Conservation (phyloP, 2,329 filamentous ascomycete species). For the Cytospora chrysosperma region DNA sequence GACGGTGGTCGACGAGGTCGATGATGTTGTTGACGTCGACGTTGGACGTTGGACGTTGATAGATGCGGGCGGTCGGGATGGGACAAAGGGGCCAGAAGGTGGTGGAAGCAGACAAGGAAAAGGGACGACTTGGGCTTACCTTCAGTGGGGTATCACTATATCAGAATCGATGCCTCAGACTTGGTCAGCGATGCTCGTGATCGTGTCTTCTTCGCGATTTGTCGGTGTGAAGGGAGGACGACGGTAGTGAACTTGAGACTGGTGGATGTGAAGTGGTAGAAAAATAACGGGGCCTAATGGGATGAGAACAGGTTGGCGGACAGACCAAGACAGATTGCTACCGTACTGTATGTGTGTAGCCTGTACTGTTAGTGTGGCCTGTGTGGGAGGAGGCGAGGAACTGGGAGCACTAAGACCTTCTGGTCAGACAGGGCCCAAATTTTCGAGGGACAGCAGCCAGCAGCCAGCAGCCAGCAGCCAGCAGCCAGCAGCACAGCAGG, state of each 20-base stretch:
- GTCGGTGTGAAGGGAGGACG: conserved; percentile 26
- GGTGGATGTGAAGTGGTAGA: conserved; percentile 17
- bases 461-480: too few species aligned
- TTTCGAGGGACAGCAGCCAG: not conserved
- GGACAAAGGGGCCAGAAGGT: not conserved
- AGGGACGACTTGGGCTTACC: conserved; percentile 16
- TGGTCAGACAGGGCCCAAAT: not conserved
- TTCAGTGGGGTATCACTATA: conserved; percentile 21
- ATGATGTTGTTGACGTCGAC: not conserved
- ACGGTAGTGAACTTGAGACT: conserved; percentile 15
- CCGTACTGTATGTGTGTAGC: too few species aligned
- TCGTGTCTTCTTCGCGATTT: conserved; percentile 21
- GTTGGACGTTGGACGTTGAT: conserved; percentile 5
- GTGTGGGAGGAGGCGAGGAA: not conserved
- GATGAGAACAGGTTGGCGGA: conserved; percentile 24
- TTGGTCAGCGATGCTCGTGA: conserved; percentile 22
- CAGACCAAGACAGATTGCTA: not conserved
- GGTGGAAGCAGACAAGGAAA: conserved; percentile 2
- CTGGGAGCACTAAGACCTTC: not conserved
- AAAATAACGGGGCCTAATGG: conserved; percentile 25
- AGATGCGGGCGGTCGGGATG: conserved; percentile 10
- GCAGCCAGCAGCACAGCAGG: too few species aligned
- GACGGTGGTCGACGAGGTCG: conserved; percentile 1
- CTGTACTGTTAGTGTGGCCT: too few species aligned
- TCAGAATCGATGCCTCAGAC: conserved; percentile 16